Evolutionary conservation across 2,329 filamentous ascomycete genomes (phyloP).

Genomic region (Trichoderma koningii): DNA sequence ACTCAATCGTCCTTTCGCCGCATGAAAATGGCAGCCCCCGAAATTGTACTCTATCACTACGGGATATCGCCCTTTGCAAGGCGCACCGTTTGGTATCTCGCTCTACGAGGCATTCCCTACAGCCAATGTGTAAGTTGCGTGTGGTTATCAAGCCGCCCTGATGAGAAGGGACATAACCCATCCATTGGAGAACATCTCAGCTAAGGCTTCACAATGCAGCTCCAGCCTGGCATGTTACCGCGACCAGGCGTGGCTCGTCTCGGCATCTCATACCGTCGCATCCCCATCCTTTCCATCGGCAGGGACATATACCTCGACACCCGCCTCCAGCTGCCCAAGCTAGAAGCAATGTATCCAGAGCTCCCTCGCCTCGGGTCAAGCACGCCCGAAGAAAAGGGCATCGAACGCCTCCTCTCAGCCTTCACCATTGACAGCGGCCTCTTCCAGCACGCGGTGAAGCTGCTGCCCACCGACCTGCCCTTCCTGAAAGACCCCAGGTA

Average conservation of each 20-base stretch:
- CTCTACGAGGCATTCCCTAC: conserved; percentile 65
- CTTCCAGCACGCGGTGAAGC: conserved; percentile 54
- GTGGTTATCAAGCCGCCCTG: neutral
- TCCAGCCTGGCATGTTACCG: conserved; percentile 67
- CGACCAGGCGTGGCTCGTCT: conserved; percentile 64
- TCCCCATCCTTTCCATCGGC: conserved; percentile 67
- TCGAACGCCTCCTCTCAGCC: conserved; percentile 58
- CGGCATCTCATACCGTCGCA: conserved; percentile 67
- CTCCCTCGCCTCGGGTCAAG: conserved; percentile 43
- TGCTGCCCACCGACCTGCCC: conserved; percentile 60
- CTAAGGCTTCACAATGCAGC: conserved; percentile 41
- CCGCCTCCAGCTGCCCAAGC: conserved; percentile 65
- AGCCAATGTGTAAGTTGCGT: conserved; percentile 62
- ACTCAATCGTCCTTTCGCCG: neutral
- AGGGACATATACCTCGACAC: conserved; percentile 70
- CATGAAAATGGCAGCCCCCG: conserved; percentile 30
- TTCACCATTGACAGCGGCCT: conserved; percentile 59
- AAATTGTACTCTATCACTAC: conserved; percentile 67
- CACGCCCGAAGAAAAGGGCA: conserved; percentile 45
- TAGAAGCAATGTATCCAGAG: conserved; percentile 58
- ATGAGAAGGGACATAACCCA: too few species aligned
- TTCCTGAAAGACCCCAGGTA: conserved; percentile 60
- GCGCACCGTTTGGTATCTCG: conserved; percentile 67
- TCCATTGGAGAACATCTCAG: neutral
- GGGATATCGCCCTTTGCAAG: conserved; percentile 64